A percentile compares a stretch with the other conserved stretches of the same genome.
These are phyloP conservation scores for Brassica cretica DNA, from an alignment of 345 rosid genomes.

Conservation along the genomic window DNA sequence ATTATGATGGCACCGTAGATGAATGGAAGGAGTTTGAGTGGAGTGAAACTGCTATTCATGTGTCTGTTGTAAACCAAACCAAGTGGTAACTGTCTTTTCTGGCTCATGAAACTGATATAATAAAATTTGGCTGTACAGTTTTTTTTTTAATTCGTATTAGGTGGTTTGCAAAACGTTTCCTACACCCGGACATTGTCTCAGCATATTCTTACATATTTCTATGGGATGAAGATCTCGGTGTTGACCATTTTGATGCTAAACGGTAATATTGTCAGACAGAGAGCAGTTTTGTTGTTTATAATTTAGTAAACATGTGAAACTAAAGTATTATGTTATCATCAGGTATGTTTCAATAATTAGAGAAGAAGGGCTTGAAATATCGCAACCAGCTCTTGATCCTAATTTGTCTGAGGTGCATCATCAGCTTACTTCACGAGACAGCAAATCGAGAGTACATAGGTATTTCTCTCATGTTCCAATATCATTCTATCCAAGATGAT, in stretches of 20 bases:
- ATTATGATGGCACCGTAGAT: constrained; percentile 72
- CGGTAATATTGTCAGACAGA: constrained; percentile 24
- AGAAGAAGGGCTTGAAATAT: constrained; percentile 81
- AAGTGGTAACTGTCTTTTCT: constrained; percentile 56
- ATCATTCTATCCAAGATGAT: background rate
- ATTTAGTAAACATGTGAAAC: constrained; percentile 5
- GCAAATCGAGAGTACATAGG: constrained; percentile 64
- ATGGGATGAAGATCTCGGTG: constrained; percentile 55
- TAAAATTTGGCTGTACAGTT: background rate
- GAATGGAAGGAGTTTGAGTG: constrained; percentile 71
- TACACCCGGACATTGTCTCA: constrained; percentile 51
- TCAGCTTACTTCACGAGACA: constrained; percentile 55
- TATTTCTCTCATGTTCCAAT: constrained; percentile 23
- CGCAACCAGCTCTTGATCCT: constrained; percentile 83
- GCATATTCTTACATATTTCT: constrained; percentile 45
- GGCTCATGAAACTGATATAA: background rate
- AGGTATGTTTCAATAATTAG: constrained; percentile 66
- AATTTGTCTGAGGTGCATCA: constrained; percentile 58
- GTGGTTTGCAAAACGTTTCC: constrained; percentile 93
- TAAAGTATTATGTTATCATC: constrained; percentile 18
- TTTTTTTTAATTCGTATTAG: constrained; percentile 33
- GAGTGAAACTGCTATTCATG: constrained; percentile 62
- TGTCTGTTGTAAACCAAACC: constrained; percentile 72
- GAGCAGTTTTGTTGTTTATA: background rate
- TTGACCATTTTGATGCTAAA: constrained; percentile 40